A percentile compares a stretch with the other conserved stretches of the same genome.
These are phyloP conservation scores for Myriosclerotinia curreyana DNA, from an alignment of 2,329 filamentous ascomycete genomes.

Conservation along the genomic window DNA sequence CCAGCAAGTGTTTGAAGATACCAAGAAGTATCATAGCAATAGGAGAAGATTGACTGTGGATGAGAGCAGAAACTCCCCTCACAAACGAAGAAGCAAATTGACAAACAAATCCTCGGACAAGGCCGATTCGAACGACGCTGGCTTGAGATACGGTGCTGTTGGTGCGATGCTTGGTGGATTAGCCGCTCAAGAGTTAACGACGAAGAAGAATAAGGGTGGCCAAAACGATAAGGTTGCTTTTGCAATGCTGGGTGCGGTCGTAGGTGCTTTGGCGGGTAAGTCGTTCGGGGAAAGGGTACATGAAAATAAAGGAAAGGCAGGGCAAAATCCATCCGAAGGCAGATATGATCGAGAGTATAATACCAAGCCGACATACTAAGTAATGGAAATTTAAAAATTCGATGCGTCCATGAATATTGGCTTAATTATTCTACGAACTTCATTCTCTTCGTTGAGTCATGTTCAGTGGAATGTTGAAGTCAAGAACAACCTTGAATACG, in stretches of 20 bases:
- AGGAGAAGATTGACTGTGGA: not conserved
- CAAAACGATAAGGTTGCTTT: conserved; percentile 5
- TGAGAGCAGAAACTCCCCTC: not conserved
- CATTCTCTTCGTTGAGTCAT: no score
- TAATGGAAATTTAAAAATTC: not conserved
- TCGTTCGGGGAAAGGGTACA: not conserved
- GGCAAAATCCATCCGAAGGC: not conserved
- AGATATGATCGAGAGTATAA: conserved; percentile 8
- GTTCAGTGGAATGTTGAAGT: not conserved
- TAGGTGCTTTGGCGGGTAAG: conserved; percentile 6
- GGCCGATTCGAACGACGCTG: not conserved
- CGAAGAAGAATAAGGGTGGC: not conserved
- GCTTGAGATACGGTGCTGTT: not conserved
- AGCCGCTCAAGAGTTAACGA: conserved; percentile 4
- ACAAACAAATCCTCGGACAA: not conserved
- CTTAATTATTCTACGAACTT: no score
- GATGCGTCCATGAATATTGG: not conserved
- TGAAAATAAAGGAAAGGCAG: not conserved
- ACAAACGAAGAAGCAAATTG: not conserved
- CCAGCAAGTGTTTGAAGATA: not conserved
- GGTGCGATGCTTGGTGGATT: conserved; percentile 12
- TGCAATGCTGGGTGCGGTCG: conserved; percentile 2
- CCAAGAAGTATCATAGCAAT: not conserved
- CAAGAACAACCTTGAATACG: not conserved
- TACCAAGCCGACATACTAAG: not conserved